A percentile compares a stretch with the other conserved stretches of the same genome.
Evolutionary conservation across 345 rosid species (phyloP).

Genomic region (Ceriops tagal): DNA sequence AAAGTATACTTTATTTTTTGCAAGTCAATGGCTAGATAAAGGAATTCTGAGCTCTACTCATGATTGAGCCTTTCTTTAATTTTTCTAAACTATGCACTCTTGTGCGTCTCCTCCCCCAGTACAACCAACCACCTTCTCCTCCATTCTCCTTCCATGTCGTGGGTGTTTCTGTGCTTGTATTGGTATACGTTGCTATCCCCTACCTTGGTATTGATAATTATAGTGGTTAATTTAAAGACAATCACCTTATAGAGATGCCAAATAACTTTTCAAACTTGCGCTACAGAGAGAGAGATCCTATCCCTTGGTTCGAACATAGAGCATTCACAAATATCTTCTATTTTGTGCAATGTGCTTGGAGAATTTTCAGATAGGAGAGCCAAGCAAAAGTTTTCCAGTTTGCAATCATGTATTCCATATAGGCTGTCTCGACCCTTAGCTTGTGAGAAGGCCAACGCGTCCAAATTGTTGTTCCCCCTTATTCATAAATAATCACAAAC

Average conservation of each 20-base stretch:
- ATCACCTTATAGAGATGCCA: background rate
- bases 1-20: background rate
- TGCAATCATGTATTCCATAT: constrained; percentile 35
- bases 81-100: background rate
- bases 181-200: constrained; percentile 17
- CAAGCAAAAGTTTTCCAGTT: constrained; percentile 22
- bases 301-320: constrained; percentile 25
- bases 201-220: constrained; percentile 19
- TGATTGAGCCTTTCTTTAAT: no score
- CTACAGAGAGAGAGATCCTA: constrained; percentile 7
- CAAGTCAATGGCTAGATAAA: background rate
- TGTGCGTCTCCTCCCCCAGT: background rate
- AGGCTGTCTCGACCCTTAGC: constrained; percentile 29
- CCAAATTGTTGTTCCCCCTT: constrained; percentile 34
- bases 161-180: constrained; percentile 8
- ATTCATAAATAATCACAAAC: background rate
- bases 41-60: background rate
- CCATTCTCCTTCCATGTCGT: background rate
- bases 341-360: constrained; percentile 32
- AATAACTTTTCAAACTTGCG: constrained; percentile 18
- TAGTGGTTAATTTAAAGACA: background rate
- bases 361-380: constrained; percentile 17
- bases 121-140: background rate
- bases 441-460: constrained; percentile 24
- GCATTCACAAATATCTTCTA: background rate